Conservation (phyloP, 768 basidiomycete genomes). For the Suillus tomentosus region DNA sequence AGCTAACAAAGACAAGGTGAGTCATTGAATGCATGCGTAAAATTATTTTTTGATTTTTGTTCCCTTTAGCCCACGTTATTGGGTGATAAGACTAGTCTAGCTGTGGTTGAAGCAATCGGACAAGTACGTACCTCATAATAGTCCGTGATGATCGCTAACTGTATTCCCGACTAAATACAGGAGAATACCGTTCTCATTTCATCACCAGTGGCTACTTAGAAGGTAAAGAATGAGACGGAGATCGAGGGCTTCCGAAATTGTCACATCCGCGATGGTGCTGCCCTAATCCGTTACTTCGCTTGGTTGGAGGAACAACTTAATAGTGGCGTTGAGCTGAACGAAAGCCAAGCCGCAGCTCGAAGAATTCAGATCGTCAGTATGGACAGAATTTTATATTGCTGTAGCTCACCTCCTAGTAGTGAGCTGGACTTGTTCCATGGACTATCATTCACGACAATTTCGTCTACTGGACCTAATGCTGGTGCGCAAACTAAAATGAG, state of each 20-base stretch:
- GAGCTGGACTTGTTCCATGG: conserved; percentile 82
- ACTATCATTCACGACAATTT: conserved; percentile 90
- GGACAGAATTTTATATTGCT: neutral
- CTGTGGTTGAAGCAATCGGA: conserved; percentile 80
- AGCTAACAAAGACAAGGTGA: conserved; percentile 35
- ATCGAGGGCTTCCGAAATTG: conserved; percentile 86
- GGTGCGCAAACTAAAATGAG: conserved; percentile 47
- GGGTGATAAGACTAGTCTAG: conserved; percentile 76
- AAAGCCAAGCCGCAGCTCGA: conserved; percentile 84
- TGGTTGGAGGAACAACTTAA: conserved; percentile 90
- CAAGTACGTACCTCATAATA: conserved; percentile 40
- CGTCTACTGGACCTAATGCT: conserved; percentile 88
- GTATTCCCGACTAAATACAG: conserved; percentile 32
- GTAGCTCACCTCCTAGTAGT: conserved; percentile 38
- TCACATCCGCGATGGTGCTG: conserved; percentile 89
- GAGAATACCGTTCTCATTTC: conserved; percentile 60
- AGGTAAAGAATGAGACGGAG: conserved; percentile 81
- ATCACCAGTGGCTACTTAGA: conserved; percentile 79
- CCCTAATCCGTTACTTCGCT: conserved; percentile 85
- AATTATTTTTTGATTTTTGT: conserved; percentile 1
- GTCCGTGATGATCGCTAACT: conserved; percentile 1
- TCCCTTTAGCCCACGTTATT: conserved; percentile 67
- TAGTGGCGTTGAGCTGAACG: conserved; percentile 62
- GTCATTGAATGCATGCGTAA: conserved; percentile 27
- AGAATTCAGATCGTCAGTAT: conserved; percentile 75